Evolutionary conservation across 331 rosid genomes (phyloP), one percentile per base, ranked within the genome.

Genomic region (Cucumis variabilis): DNA sequence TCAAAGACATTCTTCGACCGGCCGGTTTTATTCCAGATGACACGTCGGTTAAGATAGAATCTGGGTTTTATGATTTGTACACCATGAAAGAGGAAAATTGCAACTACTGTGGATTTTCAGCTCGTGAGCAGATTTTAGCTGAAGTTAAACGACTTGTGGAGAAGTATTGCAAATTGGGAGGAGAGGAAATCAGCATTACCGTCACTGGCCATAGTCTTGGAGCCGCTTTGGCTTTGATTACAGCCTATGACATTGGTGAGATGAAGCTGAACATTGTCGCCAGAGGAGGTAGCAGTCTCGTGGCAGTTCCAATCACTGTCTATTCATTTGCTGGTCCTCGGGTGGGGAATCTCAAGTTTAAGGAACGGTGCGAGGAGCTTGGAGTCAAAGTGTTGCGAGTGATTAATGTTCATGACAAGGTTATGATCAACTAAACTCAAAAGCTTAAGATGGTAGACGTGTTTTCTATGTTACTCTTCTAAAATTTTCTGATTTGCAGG

Each of bases 191-290:
- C 1, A 93, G 95, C 86, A 92, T 95, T 65, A 95, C 98, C 4
- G 48, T 93, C 55, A 95, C 98, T 0, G 98, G 98, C 0, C 98
- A 95, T 70, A 95, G 98, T 68, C 94, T 95, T 1, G 98, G 98
- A 0, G 90, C 94, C 16, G 93, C 98, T 2, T 74, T 95, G 58
- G 96, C 98, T 0, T 28, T 91, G 1, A 9, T 92, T 1, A 92
- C 94, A 28, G 94, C 98, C 2, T 95, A 95, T 41, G 98, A 93
- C 90, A 89, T 95, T 3, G 96, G 96, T 0, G 98, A 93, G 81
- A 48, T 93, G 66, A 89, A 86, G 3, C 33, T 95, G 3, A 92
- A 95, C 77, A 62, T 65, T 0, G 70, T 48, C 16, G 50, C 58
- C 10, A 44, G 25, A 73, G 27, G 51, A n/a, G 9, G 28, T 24